Conservation (phyloP, 176 grass and related monocot genomes). For the Carex parvula region DNA sequence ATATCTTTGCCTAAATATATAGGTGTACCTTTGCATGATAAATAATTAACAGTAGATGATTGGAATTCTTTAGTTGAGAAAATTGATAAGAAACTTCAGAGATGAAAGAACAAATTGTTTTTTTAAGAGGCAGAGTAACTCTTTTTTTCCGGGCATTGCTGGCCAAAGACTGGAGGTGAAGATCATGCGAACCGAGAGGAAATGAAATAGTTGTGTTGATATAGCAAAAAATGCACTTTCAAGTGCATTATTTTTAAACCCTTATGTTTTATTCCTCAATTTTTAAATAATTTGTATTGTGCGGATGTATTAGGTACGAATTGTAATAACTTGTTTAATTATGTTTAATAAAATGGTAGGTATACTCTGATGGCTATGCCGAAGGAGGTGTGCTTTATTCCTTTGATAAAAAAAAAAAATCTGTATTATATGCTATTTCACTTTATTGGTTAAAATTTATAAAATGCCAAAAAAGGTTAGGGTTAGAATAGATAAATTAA, state of each 20-base stretch:
- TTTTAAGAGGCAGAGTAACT: neutral
- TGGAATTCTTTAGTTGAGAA: neutral
- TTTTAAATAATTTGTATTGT: too few relatives aligned
- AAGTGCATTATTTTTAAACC: too few relatives aligned
- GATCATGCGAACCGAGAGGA: too few relatives aligned
- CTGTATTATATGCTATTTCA: neutral
- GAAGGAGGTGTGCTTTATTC: too few relatives aligned
- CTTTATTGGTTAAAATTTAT: neutral
- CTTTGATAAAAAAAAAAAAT: too few relatives aligned
- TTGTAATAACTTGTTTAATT: too few relatives aligned
- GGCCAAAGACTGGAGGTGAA: too few relatives aligned
- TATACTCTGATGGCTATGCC: too few relatives aligned
- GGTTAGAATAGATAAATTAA: neutral
- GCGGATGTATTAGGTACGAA: too few relatives aligned
- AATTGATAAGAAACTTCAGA: neutral
- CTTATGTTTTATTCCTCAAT: too few relatives aligned
- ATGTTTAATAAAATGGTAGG: too few relatives aligned
- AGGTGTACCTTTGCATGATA: neutral
- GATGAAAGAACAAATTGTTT: neutral
- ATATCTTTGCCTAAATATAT: neutral
- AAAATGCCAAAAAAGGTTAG: neutral
- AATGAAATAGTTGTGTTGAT: neutral
- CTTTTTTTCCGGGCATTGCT: neutral
- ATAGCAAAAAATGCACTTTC: too few relatives aligned
- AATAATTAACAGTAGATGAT: neutral